These are phyloP conservation scores for Ensete glaucum DNA, from an alignment of 176 grass and related monocot species.

Conservation along the genomic window DNA sequence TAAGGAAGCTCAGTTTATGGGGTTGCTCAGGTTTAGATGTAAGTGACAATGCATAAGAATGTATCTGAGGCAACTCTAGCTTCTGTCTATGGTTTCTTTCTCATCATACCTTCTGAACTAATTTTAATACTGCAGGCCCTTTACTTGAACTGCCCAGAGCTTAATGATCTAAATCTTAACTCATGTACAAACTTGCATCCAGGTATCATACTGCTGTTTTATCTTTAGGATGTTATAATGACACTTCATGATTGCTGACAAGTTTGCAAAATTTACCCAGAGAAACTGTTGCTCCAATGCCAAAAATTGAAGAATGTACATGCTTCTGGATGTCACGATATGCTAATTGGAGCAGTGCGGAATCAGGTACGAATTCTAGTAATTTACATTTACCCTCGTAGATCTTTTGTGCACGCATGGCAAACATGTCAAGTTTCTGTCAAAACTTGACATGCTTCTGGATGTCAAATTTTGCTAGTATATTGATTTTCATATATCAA, in stretches of 20 bases:
- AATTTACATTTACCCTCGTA: not conserved
- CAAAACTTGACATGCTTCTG: no score
- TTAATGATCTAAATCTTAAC: constrained; percentile 92
- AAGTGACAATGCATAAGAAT: constrained; percentile 22
- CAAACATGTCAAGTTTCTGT: no score
- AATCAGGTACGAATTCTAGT: constrained; percentile 54
- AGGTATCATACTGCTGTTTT: constrained; percentile 27
- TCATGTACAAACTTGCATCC: constrained; percentile 80
- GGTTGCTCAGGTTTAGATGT: constrained; percentile 71
- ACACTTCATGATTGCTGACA: not conserved
- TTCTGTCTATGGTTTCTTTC: not conserved
- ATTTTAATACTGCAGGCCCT: constrained; percentile 36
- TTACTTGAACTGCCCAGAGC: constrained; percentile 74
- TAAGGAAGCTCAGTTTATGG: constrained; percentile 86
- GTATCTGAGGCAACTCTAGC: not conserved
- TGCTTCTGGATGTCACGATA: constrained; percentile 66
- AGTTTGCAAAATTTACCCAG: constrained; percentile 28
- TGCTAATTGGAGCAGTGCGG: constrained; percentile 79
- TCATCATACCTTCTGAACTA: not conserved
- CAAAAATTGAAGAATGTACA: constrained; percentile 67
- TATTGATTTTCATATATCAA: no score
- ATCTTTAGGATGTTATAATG: no score
- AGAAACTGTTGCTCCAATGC: constrained; percentile 77
- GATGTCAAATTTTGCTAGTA: no score
- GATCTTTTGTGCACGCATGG: not conserved